phyloP scores from a whole-genome alignment of 2,329 filamentous ascomycete genomes.

The Beauveria varroae region DNA sequence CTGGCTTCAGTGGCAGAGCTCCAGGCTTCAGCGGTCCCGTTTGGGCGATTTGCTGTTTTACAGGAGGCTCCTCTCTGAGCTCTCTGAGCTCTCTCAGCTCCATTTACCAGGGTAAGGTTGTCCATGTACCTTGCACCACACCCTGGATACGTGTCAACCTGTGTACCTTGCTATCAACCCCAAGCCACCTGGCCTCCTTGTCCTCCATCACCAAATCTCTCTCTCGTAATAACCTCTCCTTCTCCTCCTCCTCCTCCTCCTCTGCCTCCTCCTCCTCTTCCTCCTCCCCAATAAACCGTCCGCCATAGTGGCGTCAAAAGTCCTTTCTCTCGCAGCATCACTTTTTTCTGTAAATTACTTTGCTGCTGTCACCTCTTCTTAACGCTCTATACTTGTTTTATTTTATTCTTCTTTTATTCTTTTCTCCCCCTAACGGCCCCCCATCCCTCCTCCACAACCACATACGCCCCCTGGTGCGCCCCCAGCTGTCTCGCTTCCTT shows the following conservation, averaged over 20 bases:
- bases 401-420: slow-evolving; percentile 1
- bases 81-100: too few species aligned
- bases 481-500: neutral
- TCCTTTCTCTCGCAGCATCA: slow-evolving; percentile 5
- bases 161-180: too few species aligned
- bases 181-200: neutral
- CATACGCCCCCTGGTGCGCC: neutral
- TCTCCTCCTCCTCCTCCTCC: neutral
- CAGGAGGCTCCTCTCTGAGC: too few species aligned
- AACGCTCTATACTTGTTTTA: slow-evolving; percentile 3
- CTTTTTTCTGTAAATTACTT: slow-evolving; percentile 6
- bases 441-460: neutral
- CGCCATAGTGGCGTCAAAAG: slow-evolving; percentile 8
- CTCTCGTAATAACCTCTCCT: neutral
- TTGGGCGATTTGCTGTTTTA: too few species aligned
- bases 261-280: neutral
- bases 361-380: neutral
- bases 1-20: too few species aligned
- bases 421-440: neutral
- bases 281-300: neutral
- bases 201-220: slow-evolving; percentile 1
- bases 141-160: too few species aligned
- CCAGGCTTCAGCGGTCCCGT: too few species aligned
- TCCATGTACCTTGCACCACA: too few species aligned
- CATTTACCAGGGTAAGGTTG: too few species aligned